Conservation (phyloP, 2,329 filamentous ascomycete genomes). For the Calonectria hawksworthii region DNA sequence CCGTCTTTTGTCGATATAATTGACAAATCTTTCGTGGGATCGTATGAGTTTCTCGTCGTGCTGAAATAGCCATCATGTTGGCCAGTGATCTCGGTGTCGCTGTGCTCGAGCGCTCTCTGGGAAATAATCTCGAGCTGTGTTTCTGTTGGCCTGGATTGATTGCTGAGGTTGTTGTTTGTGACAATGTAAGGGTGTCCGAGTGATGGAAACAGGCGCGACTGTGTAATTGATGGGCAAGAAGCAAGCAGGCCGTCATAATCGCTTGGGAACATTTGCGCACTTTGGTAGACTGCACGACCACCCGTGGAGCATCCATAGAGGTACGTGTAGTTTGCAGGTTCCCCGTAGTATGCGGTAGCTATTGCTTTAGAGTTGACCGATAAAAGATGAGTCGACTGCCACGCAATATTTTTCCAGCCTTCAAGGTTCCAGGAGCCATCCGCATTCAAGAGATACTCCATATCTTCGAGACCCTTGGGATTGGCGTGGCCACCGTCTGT, state of each 20-base stretch:
- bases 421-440: neutral
- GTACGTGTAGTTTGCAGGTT: neutral
- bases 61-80: neutral
- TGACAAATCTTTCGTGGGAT: neutral
- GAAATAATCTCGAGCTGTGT: neutral
- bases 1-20: neutral
- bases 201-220: neutral
- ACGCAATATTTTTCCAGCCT: slow-evolving; percentile 1
- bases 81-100: neutral
- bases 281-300: neutral
- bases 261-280: neutral
- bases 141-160: neutral
- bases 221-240: neutral
- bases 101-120: neutral
- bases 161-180: neutral
- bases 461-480: neutral
- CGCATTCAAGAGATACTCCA: neutral
- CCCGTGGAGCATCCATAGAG: neutral
- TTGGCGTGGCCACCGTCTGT: neutral
- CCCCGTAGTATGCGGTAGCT: neutral
- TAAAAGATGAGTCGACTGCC: neutral
- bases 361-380: neutral
- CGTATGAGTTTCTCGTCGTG: neutral
- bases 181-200: neutral
- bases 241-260: neutral